Evolutionary conservation across 2,329 filamentous ascomycete genomes (phyloP).

Genomic region (Drechslerella coelobrocha): DNA sequence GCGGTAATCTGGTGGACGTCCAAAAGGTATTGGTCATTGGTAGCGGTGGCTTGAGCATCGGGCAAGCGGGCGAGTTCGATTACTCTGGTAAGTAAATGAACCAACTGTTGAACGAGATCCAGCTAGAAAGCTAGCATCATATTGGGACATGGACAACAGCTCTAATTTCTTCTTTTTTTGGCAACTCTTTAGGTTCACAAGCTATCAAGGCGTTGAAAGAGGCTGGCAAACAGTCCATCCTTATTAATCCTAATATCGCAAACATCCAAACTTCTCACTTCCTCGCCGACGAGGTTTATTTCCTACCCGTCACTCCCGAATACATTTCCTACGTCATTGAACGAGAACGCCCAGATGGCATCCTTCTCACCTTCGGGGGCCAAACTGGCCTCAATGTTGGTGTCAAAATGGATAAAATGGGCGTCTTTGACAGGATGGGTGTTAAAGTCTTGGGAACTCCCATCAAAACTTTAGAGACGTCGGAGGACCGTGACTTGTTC

Average conservation of each 20-base stretch:
- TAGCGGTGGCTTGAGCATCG: slow-evolving; percentile 92
- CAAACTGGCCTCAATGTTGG: slow-evolving; percentile 96
- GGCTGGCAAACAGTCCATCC: slow-evolving; percentile 85
- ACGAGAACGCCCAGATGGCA: slow-evolving; percentile 91
- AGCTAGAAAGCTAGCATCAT: not conserved
- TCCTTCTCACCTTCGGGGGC: slow-evolving; percentile 95
- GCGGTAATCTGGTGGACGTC: slow-evolving; percentile 79
- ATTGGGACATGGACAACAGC: not conserved
- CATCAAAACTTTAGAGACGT: slow-evolving; percentile 90
- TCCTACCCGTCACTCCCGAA: slow-evolving; percentile 94
- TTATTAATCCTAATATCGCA: slow-evolving; percentile 98
- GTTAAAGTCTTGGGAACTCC: slow-evolving; percentile 96
- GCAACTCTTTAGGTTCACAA: slow-evolving; percentile 73
- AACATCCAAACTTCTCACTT: slow-evolving; percentile 98
- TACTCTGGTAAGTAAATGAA: slow-evolving; percentile 77
- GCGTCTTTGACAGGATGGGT: slow-evolving; percentile 91
- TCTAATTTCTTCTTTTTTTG: not conserved
- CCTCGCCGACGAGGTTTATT: slow-evolving; percentile 96
- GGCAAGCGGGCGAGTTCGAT: slow-evolving; percentile 97
- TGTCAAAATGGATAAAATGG: slow-evolving; percentile 95
- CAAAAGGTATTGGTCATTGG: slow-evolving; percentile 98
- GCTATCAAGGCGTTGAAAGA: slow-evolving; percentile 97
- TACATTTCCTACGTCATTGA: slow-evolving; percentile 98
- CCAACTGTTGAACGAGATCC: slow-evolving; percentile 2
- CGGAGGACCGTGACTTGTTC: slow-evolving; percentile 95